Conservation (phyloP, 2,329 filamentous ascomycete species). For the Endocalyx cinctus region DNA sequence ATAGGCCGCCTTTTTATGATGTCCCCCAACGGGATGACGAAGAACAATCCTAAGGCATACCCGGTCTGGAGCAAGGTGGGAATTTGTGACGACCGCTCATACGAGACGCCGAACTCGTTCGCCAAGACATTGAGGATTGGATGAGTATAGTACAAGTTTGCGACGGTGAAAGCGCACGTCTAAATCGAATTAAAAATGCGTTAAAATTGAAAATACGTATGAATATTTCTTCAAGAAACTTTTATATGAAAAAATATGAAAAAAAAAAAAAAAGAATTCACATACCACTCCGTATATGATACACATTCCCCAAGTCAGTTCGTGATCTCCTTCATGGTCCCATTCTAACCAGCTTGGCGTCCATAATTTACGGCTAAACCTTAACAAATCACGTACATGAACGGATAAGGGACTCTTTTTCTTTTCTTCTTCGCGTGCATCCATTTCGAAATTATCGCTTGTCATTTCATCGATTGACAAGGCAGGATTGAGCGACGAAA, state of each 20-base stretch:
- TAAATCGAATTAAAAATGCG: constrained; percentile 35
- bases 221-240: background rate
- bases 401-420: no score
- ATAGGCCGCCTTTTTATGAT: constrained; percentile 63
- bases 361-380: no score
- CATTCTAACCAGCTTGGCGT: constrained; percentile 22
- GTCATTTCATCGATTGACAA: no score
- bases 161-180: constrained; percentile 67
- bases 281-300: constrained; percentile 29
- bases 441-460: no score
- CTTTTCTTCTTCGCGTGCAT: no score
- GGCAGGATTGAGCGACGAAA: no score
- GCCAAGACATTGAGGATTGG: constrained; percentile 75
- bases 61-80: constrained; percentile 77
- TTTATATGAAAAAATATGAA: background rate
- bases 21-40: constrained; percentile 74
- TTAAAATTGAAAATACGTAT: background rate
- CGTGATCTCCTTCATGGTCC: constrained; percentile 18
- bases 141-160: constrained; percentile 78
- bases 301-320: constrained; percentile 22
- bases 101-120: constrained; percentile 62
- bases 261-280: constrained; percentile 4
- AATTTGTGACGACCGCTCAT: constrained; percentile 62
- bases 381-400: no score
- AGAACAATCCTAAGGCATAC: constrained; percentile 68